Percentiles rank a stretch among this genome's conserved stretches.
These are phyloP conservation scores for Carex kokanica DNA, from an alignment of 176 grass and related monocot genomes.

Conservation along the genomic window DNA sequence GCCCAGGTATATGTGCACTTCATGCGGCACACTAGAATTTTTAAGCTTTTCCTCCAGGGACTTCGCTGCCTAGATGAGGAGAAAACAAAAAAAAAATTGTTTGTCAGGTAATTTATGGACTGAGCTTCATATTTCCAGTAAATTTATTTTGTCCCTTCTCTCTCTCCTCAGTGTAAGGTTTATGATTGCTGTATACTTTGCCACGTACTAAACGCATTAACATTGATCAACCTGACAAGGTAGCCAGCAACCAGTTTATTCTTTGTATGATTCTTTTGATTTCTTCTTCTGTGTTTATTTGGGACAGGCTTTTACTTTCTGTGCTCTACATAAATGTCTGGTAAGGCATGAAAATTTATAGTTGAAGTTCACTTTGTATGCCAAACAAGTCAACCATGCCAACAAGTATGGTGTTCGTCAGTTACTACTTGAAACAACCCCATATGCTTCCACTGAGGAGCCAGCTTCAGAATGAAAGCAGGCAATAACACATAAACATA, in stretches of 20 bases:
- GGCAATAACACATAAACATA: background rate
- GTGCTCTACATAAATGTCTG: background rate
- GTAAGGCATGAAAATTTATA: background rate
- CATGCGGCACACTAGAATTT: constrained; percentile 49
- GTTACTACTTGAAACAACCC: background rate
- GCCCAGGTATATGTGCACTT: constrained; percentile 79
- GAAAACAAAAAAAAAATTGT: background rate
- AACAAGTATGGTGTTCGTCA: background rate
- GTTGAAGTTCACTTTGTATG: background rate
- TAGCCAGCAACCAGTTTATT: background rate
- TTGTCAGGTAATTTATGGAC: background rate
- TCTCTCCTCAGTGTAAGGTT: background rate
- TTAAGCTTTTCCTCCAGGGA: constrained; percentile 85
- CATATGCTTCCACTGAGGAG: background rate
- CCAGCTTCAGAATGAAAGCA: background rate
- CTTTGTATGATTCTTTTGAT: background rate
- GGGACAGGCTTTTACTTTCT: background rate
- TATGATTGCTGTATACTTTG: background rate
- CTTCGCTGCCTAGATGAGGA: constrained; percentile 65
- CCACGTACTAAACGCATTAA: background rate
- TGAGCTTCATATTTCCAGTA: background rate
- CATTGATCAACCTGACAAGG: background rate
- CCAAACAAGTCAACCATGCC: background rate
- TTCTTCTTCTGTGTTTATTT: background rate
- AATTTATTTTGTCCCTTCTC: background rate